These are phyloP conservation scores for Mucor sp. DNA, from an alignment of 371 early-diverging fungal genomes.

Conservation along the genomic window DNA sequence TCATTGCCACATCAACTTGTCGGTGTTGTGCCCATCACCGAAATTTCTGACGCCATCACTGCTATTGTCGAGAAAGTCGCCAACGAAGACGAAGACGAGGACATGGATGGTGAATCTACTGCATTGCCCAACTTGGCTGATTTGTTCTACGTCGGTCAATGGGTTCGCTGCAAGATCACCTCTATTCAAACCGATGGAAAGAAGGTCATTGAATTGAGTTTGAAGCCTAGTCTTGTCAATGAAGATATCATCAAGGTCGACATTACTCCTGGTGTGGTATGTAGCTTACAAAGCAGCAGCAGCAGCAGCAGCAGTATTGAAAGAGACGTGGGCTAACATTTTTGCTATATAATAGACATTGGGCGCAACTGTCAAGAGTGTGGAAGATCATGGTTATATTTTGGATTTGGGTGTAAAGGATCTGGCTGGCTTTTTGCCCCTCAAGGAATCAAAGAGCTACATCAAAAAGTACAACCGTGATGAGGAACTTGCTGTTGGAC, in stretches of 20 bases:
- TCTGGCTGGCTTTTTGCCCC: constrained; percentile 68
- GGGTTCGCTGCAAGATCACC: constrained; percentile 67
- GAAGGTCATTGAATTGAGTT: constrained; percentile 67
- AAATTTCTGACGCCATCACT: constrained; percentile 70
- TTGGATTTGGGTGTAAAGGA: constrained; percentile 72
- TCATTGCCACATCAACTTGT: constrained; percentile 78
- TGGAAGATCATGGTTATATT: constrained; percentile 86
- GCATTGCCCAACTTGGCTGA: constrained; percentile 60
- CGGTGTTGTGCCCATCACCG: constrained; percentile 79
- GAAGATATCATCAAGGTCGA: constrained; percentile 55
- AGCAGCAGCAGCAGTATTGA: too few species aligned
- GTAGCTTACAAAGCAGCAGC: neutral
- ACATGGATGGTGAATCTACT: constrained; percentile 29
- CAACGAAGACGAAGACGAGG: constrained; percentile 54
- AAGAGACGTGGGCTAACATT: neutral
- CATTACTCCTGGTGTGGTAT: constrained; percentile 64
- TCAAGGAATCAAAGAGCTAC: constrained; percentile 59
- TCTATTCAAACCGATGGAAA: constrained; percentile 45
- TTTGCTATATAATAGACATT: constrained; percentile 44
- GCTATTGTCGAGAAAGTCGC: constrained; percentile 67
- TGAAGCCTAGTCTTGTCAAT: constrained; percentile 72
- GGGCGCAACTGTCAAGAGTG: constrained; percentile 63
- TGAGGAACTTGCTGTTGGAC: constrained; percentile 63
- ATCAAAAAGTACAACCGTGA: constrained; percentile 54
- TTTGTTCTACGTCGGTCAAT: constrained; percentile 75